Evolutionary conservation across 805 yeast genomes (phyloP).

Genomic region (Saturnispora bothae): DNA sequence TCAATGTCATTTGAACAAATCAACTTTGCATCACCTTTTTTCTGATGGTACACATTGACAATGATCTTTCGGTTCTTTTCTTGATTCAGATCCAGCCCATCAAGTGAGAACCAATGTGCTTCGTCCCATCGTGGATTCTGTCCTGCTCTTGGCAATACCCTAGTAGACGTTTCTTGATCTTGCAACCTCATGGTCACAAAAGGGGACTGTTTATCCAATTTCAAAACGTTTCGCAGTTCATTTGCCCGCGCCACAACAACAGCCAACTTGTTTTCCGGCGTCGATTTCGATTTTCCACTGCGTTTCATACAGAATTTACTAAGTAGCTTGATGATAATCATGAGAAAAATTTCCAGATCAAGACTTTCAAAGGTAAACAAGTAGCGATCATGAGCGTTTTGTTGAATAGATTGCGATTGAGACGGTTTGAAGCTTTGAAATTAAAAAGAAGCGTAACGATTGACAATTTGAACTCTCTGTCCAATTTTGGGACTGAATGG

Average conservation of each 20-base stretch:
- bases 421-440: too few species aligned
- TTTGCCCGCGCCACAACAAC: constrained; percentile 72
- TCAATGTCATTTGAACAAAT: constrained; percentile 78
- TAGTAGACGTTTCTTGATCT: constrained; percentile 71
- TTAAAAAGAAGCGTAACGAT: too few species aligned
- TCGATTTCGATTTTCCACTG: not conserved
- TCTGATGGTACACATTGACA: constrained; percentile 74
- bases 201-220: constrained; percentile 89
- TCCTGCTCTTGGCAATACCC: constrained; percentile 76
- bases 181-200: constrained; percentile 76
- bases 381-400: too few species aligned
- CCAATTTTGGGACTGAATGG: too few species aligned
- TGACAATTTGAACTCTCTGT: too few species aligned
- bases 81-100: constrained; percentile 36
- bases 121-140: constrained; percentile 88
- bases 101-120: constrained; percentile 56
- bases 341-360: too few species aligned
- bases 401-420: too few species aligned
- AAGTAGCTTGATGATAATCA: too few species aligned
- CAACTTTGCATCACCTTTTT: constrained; percentile 75
- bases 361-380: too few species aligned
- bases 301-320: too few species aligned
- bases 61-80: constrained; percentile 43
- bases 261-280: constrained; percentile 44
- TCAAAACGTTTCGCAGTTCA: constrained; percentile 77